Conservation (phyloP, 2,329 filamentous ascomycete species). For the Pseudogymnoascus sp. region DNA sequence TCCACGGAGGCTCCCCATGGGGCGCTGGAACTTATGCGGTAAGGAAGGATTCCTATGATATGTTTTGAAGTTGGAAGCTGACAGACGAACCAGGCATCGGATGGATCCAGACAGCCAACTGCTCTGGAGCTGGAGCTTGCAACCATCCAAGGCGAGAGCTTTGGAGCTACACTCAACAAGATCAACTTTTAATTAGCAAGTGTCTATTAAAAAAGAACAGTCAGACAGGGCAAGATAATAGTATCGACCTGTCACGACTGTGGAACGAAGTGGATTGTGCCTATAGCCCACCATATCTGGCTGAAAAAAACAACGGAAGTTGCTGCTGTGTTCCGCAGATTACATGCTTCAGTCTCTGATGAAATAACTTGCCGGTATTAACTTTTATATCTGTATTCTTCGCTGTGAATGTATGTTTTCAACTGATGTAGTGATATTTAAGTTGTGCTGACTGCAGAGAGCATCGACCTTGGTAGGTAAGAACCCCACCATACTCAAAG, state of each 20-base stretch:
- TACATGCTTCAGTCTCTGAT: neutral
- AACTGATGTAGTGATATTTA: neutral
- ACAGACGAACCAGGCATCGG: slow-evolving; percentile 39
- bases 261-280: neutral
- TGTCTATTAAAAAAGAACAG: neutral
- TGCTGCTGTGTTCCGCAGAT: neutral
- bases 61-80: slow-evolving; percentile 4
- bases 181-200: slow-evolving; percentile 40
- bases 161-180: slow-evolving; percentile 72
- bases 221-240: neutral
- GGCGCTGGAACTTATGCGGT: slow-evolving; percentile 85
- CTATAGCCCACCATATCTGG: neutral
- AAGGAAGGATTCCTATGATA: slow-evolving; percentile 25
- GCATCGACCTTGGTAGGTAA: neutral
- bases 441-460: neutral
- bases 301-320: neutral
- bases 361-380: neutral
- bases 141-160: slow-evolving; percentile 71
- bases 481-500: neutral
- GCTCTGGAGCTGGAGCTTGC: slow-evolving; percentile 72
- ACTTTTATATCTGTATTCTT: neutral
- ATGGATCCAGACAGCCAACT: slow-evolving; percentile 78
- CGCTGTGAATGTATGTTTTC: neutral
- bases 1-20: slow-evolving; percentile 85
- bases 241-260: neutral